Evolutionary conservation across 2,329 filamentous ascomycete species (phyloP).

Genomic region (Aspergillus sp.): DNA sequence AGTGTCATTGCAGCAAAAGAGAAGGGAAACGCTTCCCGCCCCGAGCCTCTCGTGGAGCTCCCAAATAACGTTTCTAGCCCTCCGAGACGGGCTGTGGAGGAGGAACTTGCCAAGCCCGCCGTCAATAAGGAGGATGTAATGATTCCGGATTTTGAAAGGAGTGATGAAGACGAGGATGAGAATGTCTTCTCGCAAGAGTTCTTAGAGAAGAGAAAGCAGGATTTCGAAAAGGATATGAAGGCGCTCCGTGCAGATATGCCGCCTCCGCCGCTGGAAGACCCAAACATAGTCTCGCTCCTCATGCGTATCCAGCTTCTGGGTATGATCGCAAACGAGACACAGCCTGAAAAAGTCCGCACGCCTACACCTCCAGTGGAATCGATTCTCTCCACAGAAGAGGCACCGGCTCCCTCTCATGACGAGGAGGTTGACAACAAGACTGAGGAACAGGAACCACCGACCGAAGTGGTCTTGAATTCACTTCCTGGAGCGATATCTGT

Average conservation of each 20-base stretch:
- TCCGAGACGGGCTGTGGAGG: slow-evolving; percentile 9
- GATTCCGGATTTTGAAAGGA: slow-evolving; percentile 41
- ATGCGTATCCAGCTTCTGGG: slow-evolving; percentile 51
- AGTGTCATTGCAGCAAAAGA: not conserved
- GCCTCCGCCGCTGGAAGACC: slow-evolving; percentile 47
- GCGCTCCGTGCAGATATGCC: slow-evolving; percentile 49
- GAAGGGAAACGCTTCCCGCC: slow-evolving; percentile 7
- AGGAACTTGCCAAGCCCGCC: not conserved
- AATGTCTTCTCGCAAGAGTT: slow-evolving; percentile 54
- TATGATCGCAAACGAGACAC: slow-evolving; percentile 43
- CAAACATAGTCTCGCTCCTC: slow-evolving; percentile 45
- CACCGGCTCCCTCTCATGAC: not conserved
- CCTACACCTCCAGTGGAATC: slow-evolving; percentile 14
- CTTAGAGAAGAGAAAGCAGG: slow-evolving; percentile 49
- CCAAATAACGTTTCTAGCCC: slow-evolving; percentile 9
- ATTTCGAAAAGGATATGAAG: slow-evolving; percentile 51
- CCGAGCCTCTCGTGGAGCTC: slow-evolving; percentile 1
- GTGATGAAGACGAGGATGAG: slow-evolving; percentile 53
- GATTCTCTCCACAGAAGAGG: slow-evolving; percentile 3
- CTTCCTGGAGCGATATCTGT: slow-evolving; percentile 36
- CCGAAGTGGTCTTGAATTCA: slow-evolving; percentile 23
- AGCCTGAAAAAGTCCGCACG: slow-evolving; percentile 26
- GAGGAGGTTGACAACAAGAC: slow-evolving; percentile 8
- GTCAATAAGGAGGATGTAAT: slow-evolving; percentile 23
- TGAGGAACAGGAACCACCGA: slow-evolving; percentile 19